These are phyloP conservation scores for Xylaria sp. DNA, from an alignment of 2,329 filamentous ascomycete species.

Conservation along the genomic window DNA sequence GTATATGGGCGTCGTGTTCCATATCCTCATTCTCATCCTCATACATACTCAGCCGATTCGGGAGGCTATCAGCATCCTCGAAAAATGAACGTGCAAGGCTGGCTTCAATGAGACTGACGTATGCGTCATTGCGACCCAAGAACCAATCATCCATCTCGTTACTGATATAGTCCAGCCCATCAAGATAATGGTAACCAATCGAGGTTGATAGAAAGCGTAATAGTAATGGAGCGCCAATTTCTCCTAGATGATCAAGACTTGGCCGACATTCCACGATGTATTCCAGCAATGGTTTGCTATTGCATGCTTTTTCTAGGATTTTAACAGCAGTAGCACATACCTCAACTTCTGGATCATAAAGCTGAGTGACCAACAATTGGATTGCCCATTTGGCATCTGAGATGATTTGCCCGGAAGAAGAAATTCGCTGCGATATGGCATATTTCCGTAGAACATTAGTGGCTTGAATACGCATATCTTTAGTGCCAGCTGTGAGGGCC, in stretches of 20 bases:
- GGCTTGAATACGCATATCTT: slow-evolving; percentile 87
- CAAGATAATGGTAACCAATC: slow-evolving; percentile 95
- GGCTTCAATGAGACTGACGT: slow-evolving; percentile 93
- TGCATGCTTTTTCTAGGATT: slow-evolving; percentile 96
- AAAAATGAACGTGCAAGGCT: slow-evolving; percentile 85
- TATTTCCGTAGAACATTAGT: slow-evolving; percentile 89
- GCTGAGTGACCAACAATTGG: slow-evolving; percentile 91
- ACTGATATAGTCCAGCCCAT: slow-evolving; percentile 96
- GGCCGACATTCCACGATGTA: slow-evolving; percentile 97
- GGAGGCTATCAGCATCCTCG: slow-evolving; percentile 64
- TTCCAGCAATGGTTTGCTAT: slow-evolving; percentile 86
- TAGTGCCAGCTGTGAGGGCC: slow-evolving; percentile 87
- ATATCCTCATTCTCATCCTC: slow-evolving; percentile 58
- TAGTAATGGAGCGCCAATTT: slow-evolving; percentile 92
- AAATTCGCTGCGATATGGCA: slow-evolving; percentile 62
- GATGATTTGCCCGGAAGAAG: slow-evolving; percentile 48
- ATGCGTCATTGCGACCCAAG: slow-evolving; percentile 93
- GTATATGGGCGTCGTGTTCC: slow-evolving; percentile 69
- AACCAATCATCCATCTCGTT: slow-evolving; percentile 99
- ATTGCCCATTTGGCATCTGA: slow-evolving; percentile 94
- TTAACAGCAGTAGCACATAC: slow-evolving; percentile 97
- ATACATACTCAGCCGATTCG: slow-evolving; percentile 63
- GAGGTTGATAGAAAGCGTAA: slow-evolving; percentile 94
- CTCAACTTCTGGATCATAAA: slow-evolving; percentile 96
- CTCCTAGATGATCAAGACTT: slow-evolving; percentile 90